These are phyloP conservation scores for Scheffersomyces ergatensis DNA, from an alignment of 805 yeast genomes.

Conservation along the genomic window DNA sequence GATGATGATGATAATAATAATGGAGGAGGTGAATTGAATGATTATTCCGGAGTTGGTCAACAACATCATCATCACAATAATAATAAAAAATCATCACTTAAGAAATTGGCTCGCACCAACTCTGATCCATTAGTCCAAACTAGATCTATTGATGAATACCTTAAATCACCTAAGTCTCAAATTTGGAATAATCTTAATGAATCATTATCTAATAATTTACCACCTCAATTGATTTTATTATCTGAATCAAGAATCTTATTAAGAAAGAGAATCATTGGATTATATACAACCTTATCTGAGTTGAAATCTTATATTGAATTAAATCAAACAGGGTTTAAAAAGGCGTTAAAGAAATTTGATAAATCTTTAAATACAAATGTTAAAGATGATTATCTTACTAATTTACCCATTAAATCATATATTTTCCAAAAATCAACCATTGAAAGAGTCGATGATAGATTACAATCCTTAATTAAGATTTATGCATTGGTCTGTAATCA, in stretches of 20 bases:
- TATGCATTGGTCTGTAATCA: constrained; percentile 41
- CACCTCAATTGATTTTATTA: constrained; percentile 33
- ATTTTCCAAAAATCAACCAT: constrained; percentile 36
- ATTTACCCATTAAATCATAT: constrained; percentile 41
- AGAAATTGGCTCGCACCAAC: constrained; percentile 5
- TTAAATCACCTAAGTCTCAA: constrained; percentile 34
- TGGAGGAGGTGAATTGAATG: not conserved
- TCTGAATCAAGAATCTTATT: constrained; percentile 51
- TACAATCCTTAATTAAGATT: constrained; percentile 29
- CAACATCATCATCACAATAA: not conserved
- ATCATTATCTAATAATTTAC: constrained; percentile 18
- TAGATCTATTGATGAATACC: constrained; percentile 29
- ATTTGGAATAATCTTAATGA: constrained; percentile 27
- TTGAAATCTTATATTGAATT: constrained; percentile 50
- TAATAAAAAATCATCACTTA: not conserved
- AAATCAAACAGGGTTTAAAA: constrained; percentile 52
- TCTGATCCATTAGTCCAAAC: constrained; percentile 7
- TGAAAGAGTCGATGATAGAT: constrained; percentile 26
- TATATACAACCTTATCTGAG: constrained; percentile 45
- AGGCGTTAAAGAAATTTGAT: constrained; percentile 53
- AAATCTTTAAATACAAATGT: constrained; percentile 44
- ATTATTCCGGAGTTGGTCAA: not conserved
- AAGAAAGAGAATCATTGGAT: constrained; percentile 44
- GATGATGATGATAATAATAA: constrained; percentile 14
- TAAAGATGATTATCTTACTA: constrained; percentile 43